Evolutionary conservation across 495 filamentous ascomycete species (phyloP).

Genomic region (Penicillium arizonense): DNA sequence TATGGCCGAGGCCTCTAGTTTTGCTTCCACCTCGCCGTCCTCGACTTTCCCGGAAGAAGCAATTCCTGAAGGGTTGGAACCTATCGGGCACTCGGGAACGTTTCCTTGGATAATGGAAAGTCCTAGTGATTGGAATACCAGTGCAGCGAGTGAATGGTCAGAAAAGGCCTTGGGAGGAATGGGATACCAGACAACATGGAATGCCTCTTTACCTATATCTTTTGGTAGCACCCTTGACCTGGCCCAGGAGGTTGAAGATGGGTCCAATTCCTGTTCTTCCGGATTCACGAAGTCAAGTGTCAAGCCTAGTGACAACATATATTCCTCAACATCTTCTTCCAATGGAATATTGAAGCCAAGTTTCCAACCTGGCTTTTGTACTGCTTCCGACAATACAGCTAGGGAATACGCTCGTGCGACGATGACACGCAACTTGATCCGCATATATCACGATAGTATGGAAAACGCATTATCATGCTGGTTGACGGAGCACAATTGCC

Average conservation of each 20-base stretch:
- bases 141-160: not conserved
- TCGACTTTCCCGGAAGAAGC: not conserved
- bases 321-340: not conserved
- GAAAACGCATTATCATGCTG: constrained; percentile 49
- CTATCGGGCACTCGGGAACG: not conserved
- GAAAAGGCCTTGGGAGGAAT: not conserved
- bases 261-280: not conserved
- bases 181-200: not conserved
- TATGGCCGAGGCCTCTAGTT: not conserved
- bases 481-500: constrained; percentile 47
- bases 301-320: not conserved
- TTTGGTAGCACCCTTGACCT: not conserved
- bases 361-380: constrained; percentile 1
- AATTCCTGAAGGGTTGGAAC: not conserved
- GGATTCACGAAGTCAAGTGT: not conserved
- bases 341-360: not conserved
- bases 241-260: not conserved
- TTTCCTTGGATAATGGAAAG: not conserved
- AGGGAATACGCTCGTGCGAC: constrained; percentile 22
- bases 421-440: constrained; percentile 36
- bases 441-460: constrained; percentile 48
- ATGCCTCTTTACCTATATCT: not conserved
- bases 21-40: constrained; percentile 1
- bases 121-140: not conserved
- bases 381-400: constrained; percentile 17